These are phyloP conservation scores for Colletotrichum zoysiae DNA, from an alignment of 2,329 filamentous ascomycete species.

Conservation along the genomic window DNA sequence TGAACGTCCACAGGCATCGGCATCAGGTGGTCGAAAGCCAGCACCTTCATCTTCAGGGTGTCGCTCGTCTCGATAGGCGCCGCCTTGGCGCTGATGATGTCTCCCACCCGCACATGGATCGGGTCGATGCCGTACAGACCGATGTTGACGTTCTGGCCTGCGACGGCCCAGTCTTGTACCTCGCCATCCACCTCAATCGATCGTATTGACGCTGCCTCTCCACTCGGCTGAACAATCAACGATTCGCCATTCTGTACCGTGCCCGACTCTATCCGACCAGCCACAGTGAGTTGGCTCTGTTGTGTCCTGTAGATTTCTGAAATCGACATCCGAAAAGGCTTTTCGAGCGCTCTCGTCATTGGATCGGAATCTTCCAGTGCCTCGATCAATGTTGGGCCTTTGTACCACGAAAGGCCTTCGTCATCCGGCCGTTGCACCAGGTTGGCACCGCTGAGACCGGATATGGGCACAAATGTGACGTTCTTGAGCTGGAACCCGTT, in stretches of 20 bases:
- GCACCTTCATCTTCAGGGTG: conserved; percentile 83
- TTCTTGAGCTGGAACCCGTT: conserved; percentile 87
- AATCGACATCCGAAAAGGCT: conserved; percentile 87
- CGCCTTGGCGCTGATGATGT: conserved; percentile 82
- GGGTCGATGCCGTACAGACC: conserved; percentile 88
- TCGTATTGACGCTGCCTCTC: conserved; percentile 85
- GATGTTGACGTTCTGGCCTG: conserved; percentile 89
- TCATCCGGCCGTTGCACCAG: conserved; percentile 72
- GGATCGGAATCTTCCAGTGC: conserved; percentile 88
- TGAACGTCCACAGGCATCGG: conserved; percentile 93
- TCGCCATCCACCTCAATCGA: conserved; percentile 82
- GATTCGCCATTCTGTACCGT: conserved; percentile 87
- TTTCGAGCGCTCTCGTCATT: conserved; percentile 76
- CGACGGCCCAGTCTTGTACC: conserved; percentile 87
- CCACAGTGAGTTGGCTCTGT: conserved; percentile 85
- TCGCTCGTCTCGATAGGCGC: conserved; percentile 78
- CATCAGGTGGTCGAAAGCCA: conserved; percentile 90
- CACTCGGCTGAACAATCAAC: conserved; percentile 83
- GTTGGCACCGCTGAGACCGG: conserved; percentile 90
- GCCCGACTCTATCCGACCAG: conserved; percentile 87
- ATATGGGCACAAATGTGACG: conserved; percentile 89
- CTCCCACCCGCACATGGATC: conserved; percentile 83
- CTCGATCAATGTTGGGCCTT: conserved; percentile 81
- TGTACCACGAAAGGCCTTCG: conserved; percentile 80
- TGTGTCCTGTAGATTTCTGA: conserved; percentile 87